phyloP scores from a whole-genome alignment of 139 green algal species.

The Chlamydomonas sp. region DNA sequence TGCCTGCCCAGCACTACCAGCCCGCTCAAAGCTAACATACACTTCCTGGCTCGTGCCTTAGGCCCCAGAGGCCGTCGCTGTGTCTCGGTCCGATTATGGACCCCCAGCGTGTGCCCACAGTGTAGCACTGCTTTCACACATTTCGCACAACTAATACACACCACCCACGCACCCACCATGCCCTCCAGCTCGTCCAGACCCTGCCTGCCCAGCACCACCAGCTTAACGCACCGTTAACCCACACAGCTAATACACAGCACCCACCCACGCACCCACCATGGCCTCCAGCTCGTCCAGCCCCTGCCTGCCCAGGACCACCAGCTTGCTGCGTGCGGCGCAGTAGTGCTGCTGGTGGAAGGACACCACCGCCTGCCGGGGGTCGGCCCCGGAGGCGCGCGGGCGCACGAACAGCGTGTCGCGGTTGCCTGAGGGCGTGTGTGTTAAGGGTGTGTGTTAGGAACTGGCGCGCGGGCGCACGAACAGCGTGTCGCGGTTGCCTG shows the following conservation, averaged over 20 bases:
- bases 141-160: no score
- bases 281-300: constrained; percentile 78
- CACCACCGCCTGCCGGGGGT: constrained; percentile 63
- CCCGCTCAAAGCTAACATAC: no score
- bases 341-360: constrained; percentile 80
- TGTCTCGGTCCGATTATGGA: no score
- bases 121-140: no score
- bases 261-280: constrained; percentile 50
- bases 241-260: no score
- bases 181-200: neutral
- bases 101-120: no score
- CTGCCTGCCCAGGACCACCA: constrained; percentile 68
- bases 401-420: constrained; percentile 58
- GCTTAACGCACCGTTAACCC: no score
- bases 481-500: constrained; percentile 64
- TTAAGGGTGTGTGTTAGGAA: neutral
- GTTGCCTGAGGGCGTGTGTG: constrained; percentile 24
- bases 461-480: constrained; percentile 15
- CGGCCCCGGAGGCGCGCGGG: constrained; percentile 43
- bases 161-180: neutral
- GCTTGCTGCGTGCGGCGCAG: constrained; percentile 79
- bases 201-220: no score
- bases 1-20: no score
- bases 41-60: no score
- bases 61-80: no score